phyloP scores from a whole-genome alignment of 495 filamentous ascomycete genomes.

The Lepidopterella palustris region DNA sequence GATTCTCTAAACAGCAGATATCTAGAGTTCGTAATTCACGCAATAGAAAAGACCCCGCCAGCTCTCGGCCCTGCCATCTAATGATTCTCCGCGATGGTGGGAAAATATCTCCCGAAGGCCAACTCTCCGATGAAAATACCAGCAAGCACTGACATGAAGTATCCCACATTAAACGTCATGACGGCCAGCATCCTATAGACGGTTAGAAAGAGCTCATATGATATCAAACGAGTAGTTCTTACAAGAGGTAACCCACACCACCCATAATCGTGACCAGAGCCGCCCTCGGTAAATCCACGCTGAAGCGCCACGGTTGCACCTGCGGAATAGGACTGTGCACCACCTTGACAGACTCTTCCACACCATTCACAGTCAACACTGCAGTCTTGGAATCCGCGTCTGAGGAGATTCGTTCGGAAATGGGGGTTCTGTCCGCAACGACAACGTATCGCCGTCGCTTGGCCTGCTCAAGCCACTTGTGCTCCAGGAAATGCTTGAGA shows the following conservation, averaged over 20 bases:
- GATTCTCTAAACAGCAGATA: too few relatives aligned
- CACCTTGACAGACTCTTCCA: constrained; percentile 67
- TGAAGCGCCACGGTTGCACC: constrained; percentile 66
- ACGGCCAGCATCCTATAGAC: constrained; percentile 83
- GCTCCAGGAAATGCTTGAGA: constrained; percentile 52
- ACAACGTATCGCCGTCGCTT: constrained; percentile 67
- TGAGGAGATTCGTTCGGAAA: constrained; percentile 43
- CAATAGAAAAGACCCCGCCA: too few relatives aligned
- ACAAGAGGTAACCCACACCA: constrained; percentile 85
- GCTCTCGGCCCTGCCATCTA: neutral
- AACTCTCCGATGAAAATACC: constrained; percentile 83
- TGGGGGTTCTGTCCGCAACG: constrained; percentile 56
- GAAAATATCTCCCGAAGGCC: constrained; percentile 61
- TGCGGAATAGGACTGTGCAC: constrained; percentile 48
- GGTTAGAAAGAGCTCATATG: constrained; percentile 1
- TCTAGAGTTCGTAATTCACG: too few relatives aligned
- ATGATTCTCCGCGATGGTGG: neutral
- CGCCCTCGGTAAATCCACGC: constrained; percentile 70
- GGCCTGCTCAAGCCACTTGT: constrained; percentile 55
- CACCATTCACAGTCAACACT: constrained; percentile 56
- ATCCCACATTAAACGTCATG: constrained; percentile 97
- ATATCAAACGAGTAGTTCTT: constrained; percentile 39
- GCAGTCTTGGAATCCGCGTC: constrained; percentile 54
- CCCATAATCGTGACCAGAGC: constrained; percentile 58
- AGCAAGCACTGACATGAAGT: constrained; percentile 78